These are phyloP conservation scores for Fomitopsis betulina DNA, from an alignment of 1,284 basidiomycete genomes.

Conservation along the genomic window DNA sequence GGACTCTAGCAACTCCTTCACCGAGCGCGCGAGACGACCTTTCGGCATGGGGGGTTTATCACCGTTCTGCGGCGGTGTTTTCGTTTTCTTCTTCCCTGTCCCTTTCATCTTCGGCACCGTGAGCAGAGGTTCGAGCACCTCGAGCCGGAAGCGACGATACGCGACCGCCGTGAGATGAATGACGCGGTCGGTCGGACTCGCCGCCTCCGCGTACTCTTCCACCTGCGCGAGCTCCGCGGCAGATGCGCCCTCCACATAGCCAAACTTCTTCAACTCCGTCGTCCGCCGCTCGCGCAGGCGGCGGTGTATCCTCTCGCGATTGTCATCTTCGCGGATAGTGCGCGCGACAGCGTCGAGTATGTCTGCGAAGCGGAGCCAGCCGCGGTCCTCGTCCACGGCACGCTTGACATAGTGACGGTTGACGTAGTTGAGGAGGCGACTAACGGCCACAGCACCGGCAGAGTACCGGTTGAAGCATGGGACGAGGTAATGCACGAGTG, in stretches of 20 bases:
- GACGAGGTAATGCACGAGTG: constrained; percentile 63
- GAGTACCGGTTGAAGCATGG: constrained; percentile 66
- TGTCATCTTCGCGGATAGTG: constrained; percentile 44
- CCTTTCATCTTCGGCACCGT: constrained; percentile 59
- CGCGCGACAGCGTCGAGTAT: constrained; percentile 60
- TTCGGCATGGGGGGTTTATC: constrained; percentile 45
- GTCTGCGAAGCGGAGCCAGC: constrained; percentile 67
- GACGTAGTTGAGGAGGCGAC: constrained; percentile 71
- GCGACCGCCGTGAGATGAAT: constrained; percentile 60
- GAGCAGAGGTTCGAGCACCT: constrained; percentile 64
- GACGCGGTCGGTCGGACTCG: constrained; percentile 59
- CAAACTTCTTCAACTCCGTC: constrained; percentile 68
- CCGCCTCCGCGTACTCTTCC: constrained; percentile 69
- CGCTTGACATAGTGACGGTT: constrained; percentile 77
- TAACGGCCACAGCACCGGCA: constrained; percentile 58
- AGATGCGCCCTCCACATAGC: constrained; percentile 50
- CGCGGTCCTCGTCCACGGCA: constrained; percentile 69
- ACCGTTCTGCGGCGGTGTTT: constrained; percentile 22
- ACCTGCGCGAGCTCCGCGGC: constrained; percentile 45
- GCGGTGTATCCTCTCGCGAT: constrained; percentile 52
- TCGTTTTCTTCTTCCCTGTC: constrained; percentile 41
- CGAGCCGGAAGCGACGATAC: constrained; percentile 62
- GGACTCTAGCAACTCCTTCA: constrained; percentile 58
- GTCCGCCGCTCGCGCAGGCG: constrained; percentile 52
- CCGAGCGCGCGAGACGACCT: constrained; percentile 60